Percentiles rank a stretch among this genome's conserved stretches.
Conservation (phyloP, 2,329 filamentous ascomycete species). For the Colletotrichum camelliae region DNA sequence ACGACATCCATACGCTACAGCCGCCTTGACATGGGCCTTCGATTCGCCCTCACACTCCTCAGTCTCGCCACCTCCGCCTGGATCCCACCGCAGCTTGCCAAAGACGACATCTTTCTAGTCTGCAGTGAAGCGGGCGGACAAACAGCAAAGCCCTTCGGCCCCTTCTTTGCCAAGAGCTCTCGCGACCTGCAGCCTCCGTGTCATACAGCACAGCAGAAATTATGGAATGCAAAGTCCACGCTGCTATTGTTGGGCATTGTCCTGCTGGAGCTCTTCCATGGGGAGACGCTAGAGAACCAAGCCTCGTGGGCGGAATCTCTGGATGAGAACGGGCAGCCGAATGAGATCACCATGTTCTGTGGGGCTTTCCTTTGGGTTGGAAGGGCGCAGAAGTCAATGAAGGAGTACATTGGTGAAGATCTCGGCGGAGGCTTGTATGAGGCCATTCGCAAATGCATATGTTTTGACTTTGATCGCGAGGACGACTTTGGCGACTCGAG, state of each 20-base stretch:
- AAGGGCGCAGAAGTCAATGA: background rate
- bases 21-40: background rate
- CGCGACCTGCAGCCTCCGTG: background rate
- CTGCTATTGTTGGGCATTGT: background rate
- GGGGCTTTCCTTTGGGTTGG: background rate
- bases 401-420: background rate
- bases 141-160: background rate
- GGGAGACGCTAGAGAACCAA: slow-evolving; percentile 15
- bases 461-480: background rate
- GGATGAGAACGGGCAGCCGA: background rate
- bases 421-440: background rate
- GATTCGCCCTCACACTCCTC: background rate
- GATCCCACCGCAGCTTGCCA: background rate
- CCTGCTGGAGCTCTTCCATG: background rate
- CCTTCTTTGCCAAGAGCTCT: background rate
- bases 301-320: background rate
- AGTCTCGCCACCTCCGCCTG: background rate
- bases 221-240: background rate
- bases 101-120: background rate
- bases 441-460: background rate
- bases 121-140: background rate
- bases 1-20: background rate
- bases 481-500: background rate
- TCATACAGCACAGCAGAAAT: background rate
- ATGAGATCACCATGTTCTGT: background rate